These are phyloP conservation scores for Ophiostoma quercus DNA, from an alignment of 2,329 filamentous ascomycete species.

Conservation along the genomic window DNA sequence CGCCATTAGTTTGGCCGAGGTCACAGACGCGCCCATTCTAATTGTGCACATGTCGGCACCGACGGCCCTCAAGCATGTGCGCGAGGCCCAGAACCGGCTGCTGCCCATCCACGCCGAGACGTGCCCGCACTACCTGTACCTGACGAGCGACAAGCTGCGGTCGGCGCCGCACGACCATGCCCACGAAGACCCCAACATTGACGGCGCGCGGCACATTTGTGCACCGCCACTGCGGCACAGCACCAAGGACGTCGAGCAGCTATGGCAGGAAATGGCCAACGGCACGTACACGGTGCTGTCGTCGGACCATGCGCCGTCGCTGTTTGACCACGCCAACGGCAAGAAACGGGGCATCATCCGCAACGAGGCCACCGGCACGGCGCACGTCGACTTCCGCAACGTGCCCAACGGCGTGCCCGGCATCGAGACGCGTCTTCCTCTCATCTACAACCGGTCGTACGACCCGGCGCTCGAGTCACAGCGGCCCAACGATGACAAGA, in stretches of 20 bases:
- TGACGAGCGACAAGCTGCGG: constrained; percentile 40
- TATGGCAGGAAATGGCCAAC: constrained; percentile 48
- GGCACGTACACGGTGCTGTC: constrained; percentile 52
- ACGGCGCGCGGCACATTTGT: constrained; percentile 52
- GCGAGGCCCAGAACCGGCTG: constrained; percentile 45
- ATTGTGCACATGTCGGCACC: constrained; percentile 49
- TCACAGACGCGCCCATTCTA: constrained; percentile 48
- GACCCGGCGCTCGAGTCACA: constrained; percentile 2
- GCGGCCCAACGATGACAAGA: constrained; percentile 37
- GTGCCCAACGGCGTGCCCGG: constrained; percentile 56
- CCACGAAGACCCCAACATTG: constrained; percentile 39
- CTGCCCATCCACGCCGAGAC: constrained; percentile 53
- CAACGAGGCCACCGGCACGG: constrained; percentile 28
- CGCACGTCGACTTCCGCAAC: constrained; percentile 45
- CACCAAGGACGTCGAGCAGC: constrained; percentile 43
- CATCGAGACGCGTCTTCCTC: constrained; percentile 52
- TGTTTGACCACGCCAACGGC: constrained; percentile 42
- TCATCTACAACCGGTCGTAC: constrained; percentile 36
- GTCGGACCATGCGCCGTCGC: constrained; percentile 46
- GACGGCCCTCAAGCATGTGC: constrained; percentile 44
- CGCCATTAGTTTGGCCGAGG: constrained; percentile 44
- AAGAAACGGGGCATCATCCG: constrained; percentile 30
- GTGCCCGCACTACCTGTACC: constrained; percentile 54
- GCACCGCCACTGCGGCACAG: constrained; percentile 46
- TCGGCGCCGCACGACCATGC: constrained; percentile 24